phyloP scores from a whole-genome alignment of 768 basidiomycete species.

The Boletus pseudopeckii region DNA sequence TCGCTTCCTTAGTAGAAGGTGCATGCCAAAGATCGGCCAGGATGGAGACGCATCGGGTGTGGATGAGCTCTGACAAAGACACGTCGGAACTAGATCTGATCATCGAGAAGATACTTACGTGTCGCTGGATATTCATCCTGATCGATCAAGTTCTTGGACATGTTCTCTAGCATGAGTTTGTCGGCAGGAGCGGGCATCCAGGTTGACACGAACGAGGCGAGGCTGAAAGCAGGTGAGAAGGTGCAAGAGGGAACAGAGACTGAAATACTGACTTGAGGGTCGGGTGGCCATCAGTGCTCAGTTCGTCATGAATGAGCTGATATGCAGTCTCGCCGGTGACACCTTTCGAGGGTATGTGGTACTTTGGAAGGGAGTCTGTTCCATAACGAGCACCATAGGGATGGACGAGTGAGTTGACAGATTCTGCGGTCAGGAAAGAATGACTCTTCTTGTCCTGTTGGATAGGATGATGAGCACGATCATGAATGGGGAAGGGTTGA shows the following conservation, averaged over 20 bases:
- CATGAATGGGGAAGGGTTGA: background rate
- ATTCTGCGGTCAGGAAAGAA: slow-evolving; percentile 33
- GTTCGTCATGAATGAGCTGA: slow-evolving; percentile 63
- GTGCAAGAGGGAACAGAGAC: background rate
- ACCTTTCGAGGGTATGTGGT: slow-evolving; percentile 59
- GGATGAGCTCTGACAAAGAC: slow-evolving; percentile 36
- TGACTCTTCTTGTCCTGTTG: slow-evolving; percentile 45
- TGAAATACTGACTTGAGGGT: slow-evolving; percentile 42
- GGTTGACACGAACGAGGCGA: slow-evolving; percentile 67
- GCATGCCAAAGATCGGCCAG: slow-evolving; percentile 70
- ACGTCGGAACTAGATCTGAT: background rate
- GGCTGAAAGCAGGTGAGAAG: slow-evolving; percentile 22
- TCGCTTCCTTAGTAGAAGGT: slow-evolving; percentile 48
- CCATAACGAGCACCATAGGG: slow-evolving; percentile 64
- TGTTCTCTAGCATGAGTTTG: slow-evolving; percentile 60
- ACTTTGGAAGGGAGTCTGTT: slow-evolving; percentile 70
- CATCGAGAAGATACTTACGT: slow-evolving; percentile 26
- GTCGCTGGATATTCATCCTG: slow-evolving; percentile 68
- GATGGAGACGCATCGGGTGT: slow-evolving; percentile 48
- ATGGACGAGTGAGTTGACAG: slow-evolving; percentile 35
- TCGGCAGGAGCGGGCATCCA: slow-evolving; percentile 55
- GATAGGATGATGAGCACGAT: background rate
- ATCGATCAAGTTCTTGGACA: slow-evolving; percentile 66
- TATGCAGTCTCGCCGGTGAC: slow-evolving; percentile 48
- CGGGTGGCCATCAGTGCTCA: slow-evolving; percentile 53